Evolutionary conservation across 176 grass and related monocot genomes (phyloP), one percentile per base, ranked within the genome.

Genomic region (Oryza punctata): DNA sequence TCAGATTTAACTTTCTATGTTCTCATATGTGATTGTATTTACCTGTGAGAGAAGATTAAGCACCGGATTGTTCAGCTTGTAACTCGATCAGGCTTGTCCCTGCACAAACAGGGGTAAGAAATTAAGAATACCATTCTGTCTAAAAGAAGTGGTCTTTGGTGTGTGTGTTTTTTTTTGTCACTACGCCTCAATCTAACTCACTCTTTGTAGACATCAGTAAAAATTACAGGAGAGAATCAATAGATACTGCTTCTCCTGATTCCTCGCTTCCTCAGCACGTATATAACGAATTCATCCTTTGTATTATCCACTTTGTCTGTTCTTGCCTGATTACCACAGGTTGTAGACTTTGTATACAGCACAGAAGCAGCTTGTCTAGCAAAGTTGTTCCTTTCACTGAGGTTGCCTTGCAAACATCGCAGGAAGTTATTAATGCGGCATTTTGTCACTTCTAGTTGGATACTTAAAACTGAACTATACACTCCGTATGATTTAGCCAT

Each of bases 361-460:
- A 23, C n/a, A 30, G 60, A 63, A 7, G 1, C 24, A 19, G 13
- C 23, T 26, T 26, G 16, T 67, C 69, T 18, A 3, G 32, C 11
- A 12, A 16, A 19, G 38, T 79, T 66, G 84, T 86, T 78, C 82
- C 21, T 74, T 68, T 67, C 68, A n/a, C 73, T 16, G 15, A 67
- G 21, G 27, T 66, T 52, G 33, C 88, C 73, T 90, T 73, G 79
- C 79, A 59, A 86, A 67, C 73, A 69, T 10, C 88, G 84, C n/a
- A 6, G 15, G 24, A 71, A n/a, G 43, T 3, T 57, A 57, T 1
- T 57, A 57, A 3, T 7, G 11, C 14, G n/a, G 47, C n/a, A 40
- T 54, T 18, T 70, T 70, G 41, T 90, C 82, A n/a, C 32, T 66
- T 49, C 10, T 30, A 3, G 29, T 30, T 3, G 6, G 12, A 35